Conservation (phyloP, 768 basidiomycete species). For the Mycena galopus region DNA sequence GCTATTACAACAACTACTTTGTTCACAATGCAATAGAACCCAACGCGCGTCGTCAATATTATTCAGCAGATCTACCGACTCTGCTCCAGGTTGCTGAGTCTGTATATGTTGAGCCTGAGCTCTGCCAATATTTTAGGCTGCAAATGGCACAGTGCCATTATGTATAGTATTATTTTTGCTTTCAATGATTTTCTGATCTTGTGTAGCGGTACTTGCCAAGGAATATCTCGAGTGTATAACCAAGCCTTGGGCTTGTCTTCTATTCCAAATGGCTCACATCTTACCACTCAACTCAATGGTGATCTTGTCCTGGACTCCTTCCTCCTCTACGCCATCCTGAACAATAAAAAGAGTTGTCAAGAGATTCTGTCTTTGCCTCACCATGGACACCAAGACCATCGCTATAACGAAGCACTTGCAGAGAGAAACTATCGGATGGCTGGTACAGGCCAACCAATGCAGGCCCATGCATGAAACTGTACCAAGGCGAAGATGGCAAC, state of each 20-base stretch:
- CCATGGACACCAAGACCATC: background rate
- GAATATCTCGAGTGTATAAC: slow-evolving; percentile 14
- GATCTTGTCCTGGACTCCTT: slow-evolving; percentile 3
- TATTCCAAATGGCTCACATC: background rate
- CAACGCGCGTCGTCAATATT: background rate
- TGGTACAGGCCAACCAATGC: slow-evolving; percentile 18
- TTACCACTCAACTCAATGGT: background rate
- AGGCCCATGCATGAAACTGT: slow-evolving; percentile 23
- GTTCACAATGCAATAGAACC: background rate
- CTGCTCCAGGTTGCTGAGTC: background rate
- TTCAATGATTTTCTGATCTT: background rate
- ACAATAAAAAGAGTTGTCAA: background rate
- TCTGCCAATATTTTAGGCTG: background rate
- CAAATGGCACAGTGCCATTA: slow-evolving; percentile 11
- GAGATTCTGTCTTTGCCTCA: background rate
- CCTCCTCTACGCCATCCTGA: background rate
- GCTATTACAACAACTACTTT: slow-evolving; percentile 21
- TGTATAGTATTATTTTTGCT: background rate
- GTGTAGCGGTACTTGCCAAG: background rate
- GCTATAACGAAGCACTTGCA: background rate
- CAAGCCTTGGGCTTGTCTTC: background rate
- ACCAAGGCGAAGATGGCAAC: slow-evolving; percentile 1
- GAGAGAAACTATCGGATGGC: slow-evolving; percentile 14
- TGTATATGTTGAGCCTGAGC: background rate
- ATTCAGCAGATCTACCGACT: background rate